phyloP scores from a whole-genome alignment of 495 filamentous ascomycete species.

The Penicillium taxi region DNA sequence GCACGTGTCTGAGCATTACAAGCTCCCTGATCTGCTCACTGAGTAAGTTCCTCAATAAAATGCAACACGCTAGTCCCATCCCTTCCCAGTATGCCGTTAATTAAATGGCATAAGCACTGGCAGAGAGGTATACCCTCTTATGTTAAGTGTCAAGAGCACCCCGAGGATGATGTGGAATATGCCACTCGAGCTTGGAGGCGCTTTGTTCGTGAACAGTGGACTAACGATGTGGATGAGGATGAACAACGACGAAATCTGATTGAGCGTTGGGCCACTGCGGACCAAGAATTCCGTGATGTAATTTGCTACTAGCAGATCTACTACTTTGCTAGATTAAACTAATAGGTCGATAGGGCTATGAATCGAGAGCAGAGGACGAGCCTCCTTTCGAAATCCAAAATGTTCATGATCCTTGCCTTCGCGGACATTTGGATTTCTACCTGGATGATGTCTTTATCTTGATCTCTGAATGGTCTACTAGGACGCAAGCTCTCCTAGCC shows the following conservation, averaged over 20 bases:
- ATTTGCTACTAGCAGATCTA: too few species aligned
- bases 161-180: not conserved
- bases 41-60: too few species aligned
- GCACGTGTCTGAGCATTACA: too few species aligned
- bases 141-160: constrained; percentile 10
- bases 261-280: constrained; percentile 9
- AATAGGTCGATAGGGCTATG: constrained; percentile 4
- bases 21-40: too few species aligned
- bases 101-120: too few species aligned
- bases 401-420: too few species aligned
- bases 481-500: constrained; percentile 7
- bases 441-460: constrained; percentile 3
- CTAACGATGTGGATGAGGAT: constrained; percentile 4
- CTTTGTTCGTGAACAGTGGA: constrained; percentile 10
- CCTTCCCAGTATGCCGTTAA: too few species aligned
- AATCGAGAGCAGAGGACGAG: constrained; percentile 10
- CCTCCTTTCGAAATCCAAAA: constrained; percentile 4
- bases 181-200: constrained; percentile 11
- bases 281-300: constrained; percentile 13
- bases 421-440: too few species aligned
- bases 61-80: too few species aligned
- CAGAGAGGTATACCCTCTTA: constrained; percentile 8
- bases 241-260: constrained; percentile 10
- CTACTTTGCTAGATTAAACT: not conserved
- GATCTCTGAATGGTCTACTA: constrained; percentile 2